Conservation (phyloP, 805 yeast species). For the Citeromyces matritensis region DNA sequence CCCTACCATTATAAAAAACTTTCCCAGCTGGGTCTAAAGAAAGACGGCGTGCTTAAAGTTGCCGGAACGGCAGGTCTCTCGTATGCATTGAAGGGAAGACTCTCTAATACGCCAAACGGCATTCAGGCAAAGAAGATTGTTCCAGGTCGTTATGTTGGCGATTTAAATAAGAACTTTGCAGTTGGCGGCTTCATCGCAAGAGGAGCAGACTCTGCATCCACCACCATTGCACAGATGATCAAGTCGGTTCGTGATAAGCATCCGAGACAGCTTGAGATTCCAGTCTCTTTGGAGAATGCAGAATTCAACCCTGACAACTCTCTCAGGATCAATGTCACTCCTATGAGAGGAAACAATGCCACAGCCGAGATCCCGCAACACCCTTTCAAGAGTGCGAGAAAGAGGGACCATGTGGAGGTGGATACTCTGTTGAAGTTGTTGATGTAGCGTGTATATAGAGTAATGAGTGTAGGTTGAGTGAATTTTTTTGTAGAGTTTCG, state of each 20-base stretch:
- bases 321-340: too few relatives aligned
- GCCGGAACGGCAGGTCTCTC: constrained; percentile 71
- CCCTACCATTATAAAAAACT: constrained; percentile 5
- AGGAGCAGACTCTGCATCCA: too few relatives aligned
- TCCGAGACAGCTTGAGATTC: constrained; percentile 1
- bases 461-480: too few relatives aligned
- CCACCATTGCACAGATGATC: background rate
- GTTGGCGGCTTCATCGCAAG: constrained; percentile 32
- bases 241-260: background rate
- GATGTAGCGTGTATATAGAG: too few relatives aligned
- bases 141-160: constrained; percentile 52
- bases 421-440: too few relatives aligned
- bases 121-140: constrained; percentile 31
- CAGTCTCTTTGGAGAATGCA: too few relatives aligned
- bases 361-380: too few relatives aligned
- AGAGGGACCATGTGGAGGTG: too few relatives aligned
- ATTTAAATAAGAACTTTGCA: constrained; percentile 30
- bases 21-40: constrained; percentile 4
- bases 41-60: constrained; percentile 10
- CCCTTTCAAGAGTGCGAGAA: too few relatives aligned
- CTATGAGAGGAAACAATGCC: too few relatives aligned
- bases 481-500: too few relatives aligned
- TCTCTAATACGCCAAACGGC: constrained; percentile 61
- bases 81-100: constrained; percentile 53
- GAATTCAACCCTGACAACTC: too few relatives aligned